Percentiles rank a stretch among this genome's conserved stretches.
Evolutionary conservation across 2,329 filamentous ascomycete genomes (phyloP).

Genomic region (Colletotrichum agaves): DNA sequence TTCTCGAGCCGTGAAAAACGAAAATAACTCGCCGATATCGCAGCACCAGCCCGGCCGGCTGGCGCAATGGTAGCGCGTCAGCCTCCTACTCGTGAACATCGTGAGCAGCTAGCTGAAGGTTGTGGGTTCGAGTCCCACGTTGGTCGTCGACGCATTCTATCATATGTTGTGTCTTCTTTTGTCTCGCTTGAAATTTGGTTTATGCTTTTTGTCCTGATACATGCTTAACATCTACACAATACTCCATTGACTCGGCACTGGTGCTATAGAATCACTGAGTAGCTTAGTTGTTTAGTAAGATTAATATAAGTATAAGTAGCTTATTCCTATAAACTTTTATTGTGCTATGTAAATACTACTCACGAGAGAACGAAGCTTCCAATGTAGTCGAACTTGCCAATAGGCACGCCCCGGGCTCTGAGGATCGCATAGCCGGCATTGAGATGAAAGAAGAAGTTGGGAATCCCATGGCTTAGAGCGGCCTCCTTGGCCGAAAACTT

Average conservation of each 20-base stretch:
- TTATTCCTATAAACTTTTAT: too few relatives aligned
- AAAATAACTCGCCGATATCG: not conserved
- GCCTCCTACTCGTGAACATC: slow-evolving; percentile 10
- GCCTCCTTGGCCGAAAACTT: slow-evolving; percentile 49
- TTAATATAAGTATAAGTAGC: too few relatives aligned
- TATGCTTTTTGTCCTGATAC: not conserved
- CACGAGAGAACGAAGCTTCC: slow-evolving; percentile 19
- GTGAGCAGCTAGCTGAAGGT: slow-evolving; percentile 25
- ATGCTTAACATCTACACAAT: too few relatives aligned
- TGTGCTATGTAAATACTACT: too few relatives aligned
- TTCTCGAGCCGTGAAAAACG: not conserved
- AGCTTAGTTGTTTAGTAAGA: too few relatives aligned
- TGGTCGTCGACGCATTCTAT: slow-evolving; percentile 15
- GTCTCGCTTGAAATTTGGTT: not conserved
- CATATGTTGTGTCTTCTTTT: not conserved
- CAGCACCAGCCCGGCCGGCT: slow-evolving; percentile 20
- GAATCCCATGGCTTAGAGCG: slow-evolving; percentile 56
- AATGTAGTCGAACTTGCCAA: slow-evolving; percentile 69
- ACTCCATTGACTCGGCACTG: too few relatives aligned
- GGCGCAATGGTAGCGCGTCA: slow-evolving; percentile 37
- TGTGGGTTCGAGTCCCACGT: slow-evolving; percentile 38
- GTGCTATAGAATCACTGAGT: too few relatives aligned
- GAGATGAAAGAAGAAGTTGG: slow-evolving; percentile 71
- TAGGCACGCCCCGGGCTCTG: slow-evolving; percentile 63
- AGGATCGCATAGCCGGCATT: slow-evolving; percentile 67